These are phyloP conservation scores for Eimeria nieschulzi DNA, from an alignment of 169 alveolate genomes.

Conservation along the genomic window DNA sequence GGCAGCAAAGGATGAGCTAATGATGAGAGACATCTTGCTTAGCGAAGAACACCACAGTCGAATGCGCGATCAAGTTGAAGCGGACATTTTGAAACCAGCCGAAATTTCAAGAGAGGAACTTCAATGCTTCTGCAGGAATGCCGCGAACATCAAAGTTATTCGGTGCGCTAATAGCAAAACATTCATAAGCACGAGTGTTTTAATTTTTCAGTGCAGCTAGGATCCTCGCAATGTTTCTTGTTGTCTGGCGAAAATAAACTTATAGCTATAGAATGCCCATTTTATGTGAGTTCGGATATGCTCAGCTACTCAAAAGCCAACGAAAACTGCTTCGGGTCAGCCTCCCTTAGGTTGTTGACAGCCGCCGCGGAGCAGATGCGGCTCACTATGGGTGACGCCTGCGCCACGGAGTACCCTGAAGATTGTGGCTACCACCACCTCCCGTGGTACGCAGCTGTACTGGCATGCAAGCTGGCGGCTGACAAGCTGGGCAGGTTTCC, in stretches of 20 bases:
- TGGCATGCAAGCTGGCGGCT: background rate
- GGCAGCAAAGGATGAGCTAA: conserved; percentile 81
- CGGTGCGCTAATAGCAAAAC: background rate
- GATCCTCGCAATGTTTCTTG: too few relatives aligned
- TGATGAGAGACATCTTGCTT: background rate
- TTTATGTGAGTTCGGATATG: background rate
- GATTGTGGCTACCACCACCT: background rate
- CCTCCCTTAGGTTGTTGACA: background rate
- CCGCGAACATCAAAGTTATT: conserved; percentile 61
- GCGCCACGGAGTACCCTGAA: background rate
- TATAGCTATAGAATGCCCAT: too few relatives aligned
- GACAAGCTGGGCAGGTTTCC: conserved; percentile 2
- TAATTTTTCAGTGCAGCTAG: too few relatives aligned
- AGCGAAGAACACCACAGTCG: conserved; percentile 32
- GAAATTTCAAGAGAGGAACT: background rate
- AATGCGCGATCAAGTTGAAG: background rate
- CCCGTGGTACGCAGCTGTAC: background rate
- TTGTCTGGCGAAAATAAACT: too few relatives aligned
- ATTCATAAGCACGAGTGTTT: too few relatives aligned
- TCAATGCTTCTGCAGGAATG: conserved; percentile 27
- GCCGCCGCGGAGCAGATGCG: background rate
- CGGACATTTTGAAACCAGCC: background rate
- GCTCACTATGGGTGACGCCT: background rate
- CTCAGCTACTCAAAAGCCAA: background rate
- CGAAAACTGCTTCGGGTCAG: background rate